Conservation (phyloP, 202 grass and related monocot genomes). For the Elaeis oleifera region DNA sequence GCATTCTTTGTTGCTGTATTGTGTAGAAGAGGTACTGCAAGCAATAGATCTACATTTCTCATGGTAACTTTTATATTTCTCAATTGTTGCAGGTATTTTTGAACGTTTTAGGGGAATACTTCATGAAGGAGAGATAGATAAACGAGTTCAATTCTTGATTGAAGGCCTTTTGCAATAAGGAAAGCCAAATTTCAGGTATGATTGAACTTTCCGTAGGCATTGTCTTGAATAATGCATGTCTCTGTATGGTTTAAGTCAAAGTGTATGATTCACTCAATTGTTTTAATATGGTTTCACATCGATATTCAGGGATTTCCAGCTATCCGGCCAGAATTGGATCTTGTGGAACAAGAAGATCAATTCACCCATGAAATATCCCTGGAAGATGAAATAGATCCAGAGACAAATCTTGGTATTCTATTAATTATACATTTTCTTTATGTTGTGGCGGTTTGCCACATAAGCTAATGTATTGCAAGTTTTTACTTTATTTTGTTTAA, state of each 20-base stretch:
- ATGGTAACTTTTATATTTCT: background rate
- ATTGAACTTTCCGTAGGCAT: slow-evolving; percentile 7
- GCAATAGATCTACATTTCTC: no score
- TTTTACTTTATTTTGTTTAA: slow-evolving; percentile 17
- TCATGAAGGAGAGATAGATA: slow-evolving; percentile 98
- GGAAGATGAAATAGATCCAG: slow-evolving; percentile 75
- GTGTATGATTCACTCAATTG: no score
- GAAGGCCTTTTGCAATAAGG: slow-evolving; percentile 96
- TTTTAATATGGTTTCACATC: slow-evolving; percentile 12
- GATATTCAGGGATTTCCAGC: slow-evolving; percentile 75
- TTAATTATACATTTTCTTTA: slow-evolving; percentile 9
- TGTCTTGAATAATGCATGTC: background rate
- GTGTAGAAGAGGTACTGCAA: no score
- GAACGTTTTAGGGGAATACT: slow-evolving; percentile 92
- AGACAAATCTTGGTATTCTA: slow-evolving; percentile 68
- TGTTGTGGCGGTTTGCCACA: background rate
- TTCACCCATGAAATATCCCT: slow-evolving; percentile 88
- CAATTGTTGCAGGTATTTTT: slow-evolving; percentile 46
- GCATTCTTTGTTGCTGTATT: background rate
- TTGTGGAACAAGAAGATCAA: slow-evolving; percentile 95
- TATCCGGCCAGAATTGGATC: slow-evolving; percentile 76
- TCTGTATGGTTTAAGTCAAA: no score
- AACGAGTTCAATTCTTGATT: slow-evolving; percentile 87
- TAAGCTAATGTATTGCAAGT: slow-evolving; percentile 1
- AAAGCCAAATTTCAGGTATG: slow-evolving; percentile 91